Evolutionary conservation across 257 asterid genomes (phyloP).

Genomic region (Nicotiana obtusifolia): DNA sequence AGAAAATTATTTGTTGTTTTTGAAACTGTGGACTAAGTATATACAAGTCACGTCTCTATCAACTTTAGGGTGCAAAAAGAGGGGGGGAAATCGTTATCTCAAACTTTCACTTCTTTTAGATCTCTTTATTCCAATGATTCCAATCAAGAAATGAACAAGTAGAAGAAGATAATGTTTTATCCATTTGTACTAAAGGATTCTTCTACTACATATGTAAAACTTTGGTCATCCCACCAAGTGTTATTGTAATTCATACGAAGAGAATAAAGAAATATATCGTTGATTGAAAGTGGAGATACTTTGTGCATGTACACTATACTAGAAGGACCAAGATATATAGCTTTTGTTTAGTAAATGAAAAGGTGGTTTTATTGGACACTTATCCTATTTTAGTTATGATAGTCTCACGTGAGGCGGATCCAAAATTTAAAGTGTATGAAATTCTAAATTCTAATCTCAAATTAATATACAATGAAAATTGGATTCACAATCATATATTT

Average conservation of each 20-base stretch:
- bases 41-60: not conserved
- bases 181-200: not conserved
- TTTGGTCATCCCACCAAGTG: no score
- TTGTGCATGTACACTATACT: not conserved
- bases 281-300: not conserved
- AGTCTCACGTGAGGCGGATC: no score
- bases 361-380: not conserved
- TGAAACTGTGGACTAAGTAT: not conserved
- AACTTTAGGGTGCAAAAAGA: not conserved
- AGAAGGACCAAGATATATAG: not conserved
- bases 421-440: no score
- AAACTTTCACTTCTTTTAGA: not conserved
- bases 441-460: no score
- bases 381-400: no score
- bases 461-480: no score
- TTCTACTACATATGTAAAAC: no score
- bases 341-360: not conserved
- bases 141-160: not conserved
- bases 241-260: no score
- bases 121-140: not conserved
- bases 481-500: no score
- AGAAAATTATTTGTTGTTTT: not conserved
- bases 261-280: not conserved
- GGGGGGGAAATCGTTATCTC: not conserved
- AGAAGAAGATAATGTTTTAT: slow-evolving; percentile 2